These are phyloP conservation scores for Teunomyces aglyptinius DNA, from an alignment of 805 yeast genomes.

Conservation along the genomic window DNA sequence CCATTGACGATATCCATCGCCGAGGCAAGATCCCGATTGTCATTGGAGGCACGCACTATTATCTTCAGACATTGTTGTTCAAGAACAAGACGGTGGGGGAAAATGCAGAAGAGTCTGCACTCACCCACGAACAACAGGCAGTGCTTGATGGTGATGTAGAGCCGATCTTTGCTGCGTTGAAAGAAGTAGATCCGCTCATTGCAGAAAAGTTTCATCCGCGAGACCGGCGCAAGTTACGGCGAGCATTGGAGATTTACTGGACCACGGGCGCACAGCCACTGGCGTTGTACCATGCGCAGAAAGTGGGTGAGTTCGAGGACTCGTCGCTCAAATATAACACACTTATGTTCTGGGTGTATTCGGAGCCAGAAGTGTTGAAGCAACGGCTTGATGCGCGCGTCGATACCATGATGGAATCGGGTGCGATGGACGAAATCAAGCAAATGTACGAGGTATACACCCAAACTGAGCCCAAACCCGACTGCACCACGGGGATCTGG, in stretches of 20 bases:
- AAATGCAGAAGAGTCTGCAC: conserved; percentile 23
- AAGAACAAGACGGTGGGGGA: conserved; percentile 56
- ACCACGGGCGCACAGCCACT: conserved; percentile 68
- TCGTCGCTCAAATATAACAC: conserved; percentile 57
- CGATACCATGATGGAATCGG: conserved; percentile 72
- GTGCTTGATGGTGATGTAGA: conserved; percentile 59
- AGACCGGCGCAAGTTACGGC: conserved; percentile 70
- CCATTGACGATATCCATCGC: conserved; percentile 62
- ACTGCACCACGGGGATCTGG: conserved; percentile 75
- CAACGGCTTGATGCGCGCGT: conserved; percentile 73
- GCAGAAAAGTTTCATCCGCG: conserved; percentile 88
- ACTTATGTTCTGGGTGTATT: conserved; percentile 79
- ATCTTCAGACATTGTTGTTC: conserved; percentile 74
- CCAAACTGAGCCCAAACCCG: conserved; percentile 36
- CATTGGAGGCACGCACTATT: conserved; percentile 96
- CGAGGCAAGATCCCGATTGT: conserved; percentile 78
- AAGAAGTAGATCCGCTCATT: conserved; percentile 63
- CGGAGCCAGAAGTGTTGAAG: conserved; percentile 57
- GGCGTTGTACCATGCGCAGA: conserved; percentile 65
- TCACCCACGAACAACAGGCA: conserved; percentile 26
- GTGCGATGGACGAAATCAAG: conserved; percentile 68
- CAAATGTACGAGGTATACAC: conserved; percentile 51
- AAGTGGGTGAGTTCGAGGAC: conserved; percentile 36
- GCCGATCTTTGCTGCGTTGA: conserved; percentile 46
- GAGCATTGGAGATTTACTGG: conserved; percentile 80